A percentile compares a stretch with the other conserved stretches of the same genome.
phyloP scores from a whole-genome alignment of 768 basidiomycete genomes.

The Rubroboletus pulcherrimus region DNA sequence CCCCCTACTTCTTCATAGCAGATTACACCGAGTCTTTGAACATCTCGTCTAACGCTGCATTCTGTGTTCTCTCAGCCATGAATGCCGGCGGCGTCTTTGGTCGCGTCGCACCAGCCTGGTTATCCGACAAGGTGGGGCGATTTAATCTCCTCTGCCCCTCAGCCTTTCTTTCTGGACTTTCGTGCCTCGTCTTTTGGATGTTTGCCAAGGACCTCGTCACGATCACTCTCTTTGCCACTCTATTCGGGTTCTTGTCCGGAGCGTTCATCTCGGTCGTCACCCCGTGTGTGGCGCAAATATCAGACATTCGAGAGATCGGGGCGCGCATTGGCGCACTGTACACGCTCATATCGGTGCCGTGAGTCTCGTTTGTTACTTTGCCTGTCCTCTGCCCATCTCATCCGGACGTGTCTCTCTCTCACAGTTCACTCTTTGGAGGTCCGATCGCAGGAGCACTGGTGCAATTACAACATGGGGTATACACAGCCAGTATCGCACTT shows the following conservation, averaged over 20 bases:
- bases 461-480: slow-evolving; percentile 41
- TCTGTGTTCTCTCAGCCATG: slow-evolving; percentile 61
- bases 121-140: slow-evolving; percentile 62
- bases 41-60: slow-evolving; percentile 38
- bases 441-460: slow-evolving; percentile 62
- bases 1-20: slow-evolving; percentile 68
- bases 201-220: slow-evolving; percentile 37
- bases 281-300: slow-evolving; percentile 66
- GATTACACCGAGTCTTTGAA: slow-evolving; percentile 47
- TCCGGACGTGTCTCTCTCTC: neutral
- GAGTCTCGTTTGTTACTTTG: slow-evolving; percentile 33
- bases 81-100: slow-evolving; percentile 67
- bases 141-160: slow-evolving; percentile 66
- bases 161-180: slow-evolving; percentile 60
- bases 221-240: slow-evolving; percentile 48
- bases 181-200: slow-evolving; percentile 57
- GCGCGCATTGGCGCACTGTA: slow-evolving; percentile 63
- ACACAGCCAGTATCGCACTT: slow-evolving; percentile 51
- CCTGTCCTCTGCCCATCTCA: neutral
- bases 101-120: slow-evolving; percentile 57
- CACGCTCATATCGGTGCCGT: slow-evolving; percentile 66
- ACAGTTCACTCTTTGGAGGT: slow-evolving; percentile 59
- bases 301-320: slow-evolving; percentile 55
- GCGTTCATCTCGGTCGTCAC: slow-evolving; percentile 66
- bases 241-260: slow-evolving; percentile 65